Conservation (phyloP, 2,329 filamentous ascomycete genomes). For the Nigrospora oryzae region DNA sequence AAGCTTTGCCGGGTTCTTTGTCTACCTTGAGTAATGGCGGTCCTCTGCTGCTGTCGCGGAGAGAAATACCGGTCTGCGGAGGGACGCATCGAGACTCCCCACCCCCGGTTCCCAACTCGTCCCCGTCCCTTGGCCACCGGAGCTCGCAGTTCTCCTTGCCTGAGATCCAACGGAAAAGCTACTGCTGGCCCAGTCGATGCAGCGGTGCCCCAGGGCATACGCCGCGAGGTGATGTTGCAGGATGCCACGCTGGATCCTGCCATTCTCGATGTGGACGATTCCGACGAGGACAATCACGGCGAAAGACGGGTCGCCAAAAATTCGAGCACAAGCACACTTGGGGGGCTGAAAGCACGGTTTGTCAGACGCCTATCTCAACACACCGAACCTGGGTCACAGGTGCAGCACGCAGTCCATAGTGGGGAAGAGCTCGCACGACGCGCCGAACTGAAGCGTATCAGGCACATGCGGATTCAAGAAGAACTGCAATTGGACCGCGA, state of each 20-base stretch:
- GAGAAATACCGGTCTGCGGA: background rate
- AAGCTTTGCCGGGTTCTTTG: no score
- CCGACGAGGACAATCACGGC: slow-evolving; percentile 15
- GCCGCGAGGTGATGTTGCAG: background rate
- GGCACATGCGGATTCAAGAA: slow-evolving; percentile 48
- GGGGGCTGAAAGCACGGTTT: slow-evolving; percentile 34
- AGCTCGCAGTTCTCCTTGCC: background rate
- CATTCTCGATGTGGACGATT: slow-evolving; percentile 32
- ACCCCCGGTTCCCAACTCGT: background rate
- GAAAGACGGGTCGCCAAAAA: slow-evolving; percentile 3
- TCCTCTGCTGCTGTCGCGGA: slow-evolving; percentile 24
- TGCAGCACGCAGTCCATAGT: slow-evolving; percentile 31
- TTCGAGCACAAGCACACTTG: slow-evolving; percentile 29
- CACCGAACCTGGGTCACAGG: slow-evolving; percentile 19
- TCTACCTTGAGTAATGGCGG: slow-evolving; percentile 15
- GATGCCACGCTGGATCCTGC: slow-evolving; percentile 14
- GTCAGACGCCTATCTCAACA: slow-evolving; percentile 37
- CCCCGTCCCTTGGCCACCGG: background rate
- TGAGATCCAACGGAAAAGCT: background rate
- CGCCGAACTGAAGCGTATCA: slow-evolving; percentile 46
- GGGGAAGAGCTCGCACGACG: slow-evolving; percentile 45
- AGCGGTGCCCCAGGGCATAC: no score
- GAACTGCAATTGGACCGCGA: slow-evolving; percentile 41
- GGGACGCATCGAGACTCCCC: background rate
- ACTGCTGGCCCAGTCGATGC: background rate